Evolutionary conservation across 192 early-diverging fungal genomes (phyloP), one percentile per base, ranked within the genome.

Genomic region (Cladochytrium replicatum): DNA sequence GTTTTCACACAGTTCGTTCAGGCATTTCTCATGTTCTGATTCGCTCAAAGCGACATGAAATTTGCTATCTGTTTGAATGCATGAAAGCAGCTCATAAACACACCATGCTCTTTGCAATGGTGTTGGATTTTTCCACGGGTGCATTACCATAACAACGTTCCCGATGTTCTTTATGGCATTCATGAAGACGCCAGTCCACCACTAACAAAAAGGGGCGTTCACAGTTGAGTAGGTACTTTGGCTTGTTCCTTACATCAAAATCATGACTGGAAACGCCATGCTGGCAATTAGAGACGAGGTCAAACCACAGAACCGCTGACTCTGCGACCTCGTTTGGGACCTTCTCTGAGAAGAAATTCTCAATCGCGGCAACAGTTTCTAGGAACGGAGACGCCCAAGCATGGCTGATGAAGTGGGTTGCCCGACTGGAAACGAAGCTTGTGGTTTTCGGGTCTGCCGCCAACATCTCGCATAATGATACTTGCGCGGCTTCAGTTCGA

Each of bases 351-450:
- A 61, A 63, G 39, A 62, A 61, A 7, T 32, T 21, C 25, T 54
- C 13, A 19, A 64, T 6, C 19, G 62, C 58, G 41, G 54, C 62
- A 24, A 64, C 34, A 4, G 34, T n/a, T 25, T 63, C 60, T 2
- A 62, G 41, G 43, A 63, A 63, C 15, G 7, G 7, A 41, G 60
- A 63, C 31, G 32, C 8, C 62, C 62, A 64, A 2, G 43, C 43
- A 48, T 64, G 62, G 25, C 38, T 43, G 24, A 64, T 41, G 42
- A 63, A 63, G n/a, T n/a, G n/a, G n/a, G n/a, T n/a, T n/a, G n/a
- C n/a, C n/a, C n/a, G n/a, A n/a, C n/a, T n/a, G n/a, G n/a, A n/a
- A n/a, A n/a, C n/a, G n/a, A n/a, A n/a, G n/a, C n/a, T n/a, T n/a
- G n/a, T n/a, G n/a, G n/a, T n/a, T n/a, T n/a, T n/a, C n/a, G n/a